Base-by-base conservation (phyloP, 2,329 filamentous ascomycete genomes). In the Ophiocordyceps camponoti-rufipedis region DNA sequence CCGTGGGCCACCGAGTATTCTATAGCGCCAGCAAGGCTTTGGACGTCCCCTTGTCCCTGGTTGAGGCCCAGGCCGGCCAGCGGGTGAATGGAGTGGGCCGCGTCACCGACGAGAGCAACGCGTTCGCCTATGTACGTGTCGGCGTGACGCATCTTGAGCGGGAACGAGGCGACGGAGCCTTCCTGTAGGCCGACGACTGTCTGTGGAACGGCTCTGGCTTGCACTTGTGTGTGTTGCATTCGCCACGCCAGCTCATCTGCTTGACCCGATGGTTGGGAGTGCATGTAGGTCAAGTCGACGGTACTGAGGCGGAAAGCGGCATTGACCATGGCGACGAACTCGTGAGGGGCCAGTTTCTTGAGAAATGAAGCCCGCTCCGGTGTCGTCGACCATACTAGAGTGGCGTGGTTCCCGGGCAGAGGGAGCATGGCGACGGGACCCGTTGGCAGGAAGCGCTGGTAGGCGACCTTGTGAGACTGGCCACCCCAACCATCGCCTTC, bases 51-150 rank as follows among this genome's bases (percentile, higher is more conserved):
- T 50, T 96, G 81, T 1, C 91, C 91, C 55, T 93, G 83, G 58
- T 98, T 98, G 13, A 98, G 70, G 1, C 91, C 91, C 62, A 96
- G 91, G 1, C 91, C 91, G 1, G 86, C 91, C 4, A 98, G 78
- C 0, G 91, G 91, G 60, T 98, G 91, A 51, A 94, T 80, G 1
- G 88, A 94, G 60, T 98, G 91, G 8, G 91, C 91, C 1, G 91
- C 91, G 52, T 98, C 91, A 49, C 91, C 91, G 33, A 98, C 78
- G 1, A 98, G 74, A 1, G 88, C 91, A 9, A 95, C 70, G n/a
- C 91, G 81, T 56, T 94, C 86, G 38, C 80, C 83, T 40, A 85
- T 83, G 58, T 98, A 98, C 1, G 85, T 86, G 56, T 93, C 85
- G n/a, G 89, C 88, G 59, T 98, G 91, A 28, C 88, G 80, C 67